Percentiles rank a stretch among this genome's conserved stretches.
phyloP scores from a whole-genome alignment of 345 rosid species.

The Citrus maxima region DNA sequence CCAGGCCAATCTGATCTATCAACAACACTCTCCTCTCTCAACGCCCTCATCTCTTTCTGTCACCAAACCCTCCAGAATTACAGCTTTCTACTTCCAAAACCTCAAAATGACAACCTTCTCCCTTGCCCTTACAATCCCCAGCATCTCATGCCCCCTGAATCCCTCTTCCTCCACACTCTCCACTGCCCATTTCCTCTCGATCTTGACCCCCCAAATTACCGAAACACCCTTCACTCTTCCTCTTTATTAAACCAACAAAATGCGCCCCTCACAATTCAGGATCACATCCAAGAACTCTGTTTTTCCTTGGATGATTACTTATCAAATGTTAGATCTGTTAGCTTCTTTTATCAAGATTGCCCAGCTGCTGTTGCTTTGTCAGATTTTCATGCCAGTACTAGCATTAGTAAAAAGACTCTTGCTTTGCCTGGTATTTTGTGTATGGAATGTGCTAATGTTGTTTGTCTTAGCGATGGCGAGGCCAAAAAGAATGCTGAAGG shows the following conservation, averaged over 20 bases:
- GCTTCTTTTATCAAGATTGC: constrained; percentile 63
- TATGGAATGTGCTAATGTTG: constrained; percentile 50
- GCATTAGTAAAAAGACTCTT: constrained; percentile 23
- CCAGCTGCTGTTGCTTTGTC: constrained; percentile 58
- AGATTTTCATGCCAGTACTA: constrained; percentile 21
- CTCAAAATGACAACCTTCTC: constrained; percentile 26
- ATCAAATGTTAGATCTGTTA: constrained; percentile 31
- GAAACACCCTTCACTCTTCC: constrained; percentile 33
- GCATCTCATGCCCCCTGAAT: constrained; percentile 67
- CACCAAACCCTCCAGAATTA: constrained; percentile 31
- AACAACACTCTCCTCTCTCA: constrained; percentile 41
- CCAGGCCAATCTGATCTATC: constrained; percentile 32
- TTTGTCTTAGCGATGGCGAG: constrained; percentile 21
- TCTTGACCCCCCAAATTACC: constrained; percentile 44
- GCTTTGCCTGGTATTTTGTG: constrained; percentile 56
- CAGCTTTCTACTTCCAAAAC: constrained; percentile 22
- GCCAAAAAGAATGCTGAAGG: not conserved
- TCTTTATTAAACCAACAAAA: constrained; percentile 7
- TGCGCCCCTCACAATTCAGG: constrained; percentile 10
- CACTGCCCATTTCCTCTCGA: constrained; percentile 55
- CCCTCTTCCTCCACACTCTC: constrained; percentile 72
- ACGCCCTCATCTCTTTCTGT: constrained; percentile 38
- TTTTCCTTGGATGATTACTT: constrained; percentile 51
- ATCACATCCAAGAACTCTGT: constrained; percentile 31
- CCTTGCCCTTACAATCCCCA: constrained; percentile 58